A percentile compares a stretch with the other conserved stretches of the same genome.
Evolutionary conservation across 108 stramenopile genomes (phyloP).

Genomic region (Fistulifera solaris): DNA sequence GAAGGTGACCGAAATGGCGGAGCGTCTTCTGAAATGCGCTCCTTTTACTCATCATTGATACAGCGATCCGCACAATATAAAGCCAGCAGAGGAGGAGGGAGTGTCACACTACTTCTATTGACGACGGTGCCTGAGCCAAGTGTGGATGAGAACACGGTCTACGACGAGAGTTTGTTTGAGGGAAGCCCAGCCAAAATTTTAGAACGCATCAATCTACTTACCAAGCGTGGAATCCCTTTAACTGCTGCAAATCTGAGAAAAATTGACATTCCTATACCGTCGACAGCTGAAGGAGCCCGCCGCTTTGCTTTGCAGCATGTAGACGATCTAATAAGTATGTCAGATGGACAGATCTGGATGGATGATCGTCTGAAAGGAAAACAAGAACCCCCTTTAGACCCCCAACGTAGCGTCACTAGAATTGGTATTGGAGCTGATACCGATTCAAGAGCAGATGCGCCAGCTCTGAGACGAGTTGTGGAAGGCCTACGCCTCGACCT

Average conservation of each 20-base stretch:
- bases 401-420: slow-evolving; percentile 72
- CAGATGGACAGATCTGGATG: slow-evolving; percentile 83
- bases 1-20: slow-evolving; percentile 68
- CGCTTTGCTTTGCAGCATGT: slow-evolving; percentile 74
- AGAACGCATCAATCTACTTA: slow-evolving; percentile 53
- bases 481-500: slow-evolving; percentile 75
- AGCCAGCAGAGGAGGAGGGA: slow-evolving; percentile 60
- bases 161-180: slow-evolving; percentile 58
- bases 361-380: slow-evolving; percentile 33
- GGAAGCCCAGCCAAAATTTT: slow-evolving; percentile 46
- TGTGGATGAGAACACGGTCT: slow-evolving; percentile 30
- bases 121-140: slow-evolving; percentile 40
- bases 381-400: slow-evolving; percentile 68
- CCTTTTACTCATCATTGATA: slow-evolving; percentile 72
- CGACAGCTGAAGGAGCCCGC: slow-evolving; percentile 45
- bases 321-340: slow-evolving; percentile 88
- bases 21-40: slow-evolving; percentile 82
- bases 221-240: slow-evolving; percentile 61
- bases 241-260: slow-evolving; percentile 72
- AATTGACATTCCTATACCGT: slow-evolving; percentile 76
- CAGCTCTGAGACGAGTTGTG: slow-evolving; percentile 67
- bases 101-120: slow-evolving; percentile 63
- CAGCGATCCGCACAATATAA: slow-evolving; percentile 84
- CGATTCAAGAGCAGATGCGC: slow-evolving; percentile 75
- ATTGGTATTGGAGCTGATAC: slow-evolving; percentile 87